These are phyloP conservation scores for Niebla homalea DNA, from an alignment of 495 filamentous ascomycete species.

Conservation along the genomic window DNA sequence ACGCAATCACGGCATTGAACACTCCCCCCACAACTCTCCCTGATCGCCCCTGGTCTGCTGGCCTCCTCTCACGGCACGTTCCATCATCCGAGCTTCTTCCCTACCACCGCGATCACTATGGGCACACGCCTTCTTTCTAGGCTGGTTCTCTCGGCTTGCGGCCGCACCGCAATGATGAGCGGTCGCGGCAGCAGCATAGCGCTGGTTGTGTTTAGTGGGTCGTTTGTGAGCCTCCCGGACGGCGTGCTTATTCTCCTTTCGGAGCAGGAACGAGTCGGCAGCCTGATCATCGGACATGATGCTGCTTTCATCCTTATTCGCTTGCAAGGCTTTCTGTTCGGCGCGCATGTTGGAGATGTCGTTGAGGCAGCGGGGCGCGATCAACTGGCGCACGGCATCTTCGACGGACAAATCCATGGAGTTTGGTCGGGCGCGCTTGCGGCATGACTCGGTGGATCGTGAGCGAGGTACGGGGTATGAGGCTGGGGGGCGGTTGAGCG, in stretches of 20 bases:
- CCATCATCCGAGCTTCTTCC: constrained; percentile 9
- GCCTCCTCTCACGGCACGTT: too few species aligned
- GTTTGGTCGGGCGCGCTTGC: constrained; percentile 57
- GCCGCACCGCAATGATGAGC: not conserved
- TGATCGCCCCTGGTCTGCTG: too few species aligned
- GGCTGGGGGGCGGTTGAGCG: constrained; percentile 18
- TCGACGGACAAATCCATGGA: constrained; percentile 58
- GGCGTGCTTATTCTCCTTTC: constrained; percentile 10
- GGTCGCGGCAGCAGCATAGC: not conserved
- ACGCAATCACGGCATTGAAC: too few species aligned
- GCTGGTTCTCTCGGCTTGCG: not conserved
- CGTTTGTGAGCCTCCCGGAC: not conserved
- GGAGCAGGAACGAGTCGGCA: constrained; percentile 28
- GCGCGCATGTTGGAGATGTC: constrained; percentile 11
- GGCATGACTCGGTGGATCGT: constrained; percentile 23
- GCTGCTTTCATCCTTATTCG: constrained; percentile 17
- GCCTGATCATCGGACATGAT: constrained; percentile 29
- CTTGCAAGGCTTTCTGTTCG: constrained; percentile 10
- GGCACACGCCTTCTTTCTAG: constrained; percentile 14
- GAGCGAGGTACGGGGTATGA: constrained; percentile 9
- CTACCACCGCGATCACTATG: constrained; percentile 12
- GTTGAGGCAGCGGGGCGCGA: constrained; percentile 16
- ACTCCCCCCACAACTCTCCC: too few species aligned
- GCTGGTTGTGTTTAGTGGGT: not conserved
- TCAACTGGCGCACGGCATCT: constrained; percentile 54